These are phyloP conservation scores for Coniella vitis DNA, from an alignment of 2,329 filamentous ascomycete genomes.

Conservation along the genomic window DNA sequence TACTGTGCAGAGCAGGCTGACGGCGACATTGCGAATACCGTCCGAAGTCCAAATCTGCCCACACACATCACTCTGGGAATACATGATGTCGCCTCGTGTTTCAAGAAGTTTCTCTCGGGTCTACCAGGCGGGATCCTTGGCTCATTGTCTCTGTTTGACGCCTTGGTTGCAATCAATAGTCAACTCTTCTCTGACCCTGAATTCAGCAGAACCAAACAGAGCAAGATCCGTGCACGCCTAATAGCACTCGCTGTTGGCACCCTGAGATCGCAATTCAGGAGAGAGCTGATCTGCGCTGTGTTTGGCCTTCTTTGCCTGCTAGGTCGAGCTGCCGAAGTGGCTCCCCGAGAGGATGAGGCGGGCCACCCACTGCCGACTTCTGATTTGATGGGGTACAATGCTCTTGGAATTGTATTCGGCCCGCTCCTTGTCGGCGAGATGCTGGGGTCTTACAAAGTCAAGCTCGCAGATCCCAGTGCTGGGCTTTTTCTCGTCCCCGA, in stretches of 20 bases:
- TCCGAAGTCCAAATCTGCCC: slow-evolving; percentile 53
- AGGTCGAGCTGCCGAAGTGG: slow-evolving; percentile 48
- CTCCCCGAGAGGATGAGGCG: slow-evolving; percentile 43
- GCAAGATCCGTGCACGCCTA: slow-evolving; percentile 53
- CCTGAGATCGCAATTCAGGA: slow-evolving; percentile 51
- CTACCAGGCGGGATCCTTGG: slow-evolving; percentile 62
- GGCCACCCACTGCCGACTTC: slow-evolving; percentile 46
- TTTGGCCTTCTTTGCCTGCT: slow-evolving; percentile 59
- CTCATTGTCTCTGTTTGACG: slow-evolving; percentile 54
- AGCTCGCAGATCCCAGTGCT: slow-evolving; percentile 32
- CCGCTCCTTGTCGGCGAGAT: slow-evolving; percentile 55
- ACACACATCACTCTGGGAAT: slow-evolving; percentile 51
- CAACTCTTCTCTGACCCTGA: slow-evolving; percentile 48
- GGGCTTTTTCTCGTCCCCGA: slow-evolving; percentile 37
- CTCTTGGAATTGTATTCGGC: slow-evolving; percentile 58
- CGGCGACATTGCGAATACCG: slow-evolving; percentile 48
- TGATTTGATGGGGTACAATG: slow-evolving; percentile 57
- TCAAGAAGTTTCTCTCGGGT: slow-evolving; percentile 58
- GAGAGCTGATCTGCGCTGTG: slow-evolving; percentile 60
- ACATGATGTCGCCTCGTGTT: slow-evolving; percentile 61
- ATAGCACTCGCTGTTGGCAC: slow-evolving; percentile 57
- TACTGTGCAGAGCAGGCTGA: slow-evolving; percentile 48
- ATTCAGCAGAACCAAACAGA: slow-evolving; percentile 45
- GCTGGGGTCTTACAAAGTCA: slow-evolving; percentile 44
- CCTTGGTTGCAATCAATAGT: slow-evolving; percentile 53